Percentiles rank a stretch among this genome's conserved stretches.
These are phyloP conservation scores for Aotearoamyces nothofagi DNA, from an alignment of 2,329 filamentous ascomycete species.

Conservation along the genomic window DNA sequence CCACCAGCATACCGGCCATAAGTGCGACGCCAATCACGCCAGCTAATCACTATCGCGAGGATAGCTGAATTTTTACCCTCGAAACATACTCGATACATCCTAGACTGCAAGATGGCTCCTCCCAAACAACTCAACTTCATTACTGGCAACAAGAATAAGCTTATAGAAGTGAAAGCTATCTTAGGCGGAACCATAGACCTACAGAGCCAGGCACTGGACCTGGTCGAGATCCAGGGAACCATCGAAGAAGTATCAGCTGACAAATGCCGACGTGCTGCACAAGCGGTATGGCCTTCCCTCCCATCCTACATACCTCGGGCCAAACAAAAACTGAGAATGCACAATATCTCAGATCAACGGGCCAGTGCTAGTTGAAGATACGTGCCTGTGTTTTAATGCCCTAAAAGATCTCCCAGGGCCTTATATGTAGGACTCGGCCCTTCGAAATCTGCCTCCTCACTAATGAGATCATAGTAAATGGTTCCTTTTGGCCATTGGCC, in stretches of 20 bases:
- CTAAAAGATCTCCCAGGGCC: conserved; percentile 84
- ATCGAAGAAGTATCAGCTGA: conserved; percentile 83
- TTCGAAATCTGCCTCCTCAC: too few relatives aligned
- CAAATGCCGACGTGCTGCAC: conserved; percentile 74
- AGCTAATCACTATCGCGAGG: too few relatives aligned
- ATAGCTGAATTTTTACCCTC: too few relatives aligned
- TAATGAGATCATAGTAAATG: conserved; percentile 69
- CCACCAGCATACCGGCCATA: too few relatives aligned
- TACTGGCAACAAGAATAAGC: conserved; percentile 90
- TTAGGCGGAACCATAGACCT: conserved; percentile 59
- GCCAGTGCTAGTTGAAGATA: conserved; percentile 91
- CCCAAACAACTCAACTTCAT: conserved; percentile 78
- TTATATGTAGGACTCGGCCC: conserved; percentile 53
- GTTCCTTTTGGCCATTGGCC: conserved; percentile 75
- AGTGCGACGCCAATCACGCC: too few relatives aligned
- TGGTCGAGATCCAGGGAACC: conserved; percentile 82
- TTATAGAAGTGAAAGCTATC: conserved; percentile 78
- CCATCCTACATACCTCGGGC: conserved; percentile 1
- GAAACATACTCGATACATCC: too few relatives aligned
- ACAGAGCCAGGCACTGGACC: conserved; percentile 58
- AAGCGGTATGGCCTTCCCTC: conserved; percentile 38
- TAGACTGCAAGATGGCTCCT: conserved; percentile 25
- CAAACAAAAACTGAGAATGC: background rate
- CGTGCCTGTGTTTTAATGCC: conserved; percentile 83
- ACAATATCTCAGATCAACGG: conserved; percentile 47